Evolutionary conservation across 495 filamentous ascomycete genomes (phyloP), one percentile per base, ranked within the genome.

Genomic region (Talaromyces proteolyticus): DNA sequence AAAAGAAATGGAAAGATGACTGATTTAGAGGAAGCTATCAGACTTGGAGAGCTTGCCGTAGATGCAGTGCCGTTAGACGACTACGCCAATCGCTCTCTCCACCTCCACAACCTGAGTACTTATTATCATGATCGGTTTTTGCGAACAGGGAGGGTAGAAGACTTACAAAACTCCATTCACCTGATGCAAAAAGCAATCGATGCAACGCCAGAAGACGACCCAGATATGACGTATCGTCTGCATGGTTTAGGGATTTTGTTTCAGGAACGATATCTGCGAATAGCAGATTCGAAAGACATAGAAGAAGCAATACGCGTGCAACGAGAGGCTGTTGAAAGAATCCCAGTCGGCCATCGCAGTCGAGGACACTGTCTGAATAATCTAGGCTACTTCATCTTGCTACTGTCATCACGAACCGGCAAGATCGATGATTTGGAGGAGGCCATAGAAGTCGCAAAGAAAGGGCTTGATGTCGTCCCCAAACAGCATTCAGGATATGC

Each of bases 271-370:
- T 29, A 29, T 29, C 26, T 29, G 12, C 26, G 26, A 29, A 29
- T 29, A 29, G 26, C 26, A 29, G 26, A 29, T 5, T 29, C 26
- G 12, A 29, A 29, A 29, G 26, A 55, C 34, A 44, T 59, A 23
- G 57, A 59, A 42, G 53, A 48, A 16, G 49, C 58, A 6, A 56
- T 61, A 29, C 4, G 43, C 37, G 22, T 48, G 6, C 18, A 42
- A 16, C 50, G 37, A 19, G 19, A 52, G 34, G 57, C 59, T 11
- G 46, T 59, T 29, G n/a, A 49, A 12, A 11, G 39, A 20, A 54
- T 51, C 17, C 59, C 54, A 10, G 23, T 47, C 10, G 50, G 54
- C 47, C 53, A 59, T 53, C 54, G 53, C 37, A 48, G 53, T 50
- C 44, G 25, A 14, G 50, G 49, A 21, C 21, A 36, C 26, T 34